Conservation (phyloP, 1,139 yeast genomes). For the Pneumocystis canis region DNA sequence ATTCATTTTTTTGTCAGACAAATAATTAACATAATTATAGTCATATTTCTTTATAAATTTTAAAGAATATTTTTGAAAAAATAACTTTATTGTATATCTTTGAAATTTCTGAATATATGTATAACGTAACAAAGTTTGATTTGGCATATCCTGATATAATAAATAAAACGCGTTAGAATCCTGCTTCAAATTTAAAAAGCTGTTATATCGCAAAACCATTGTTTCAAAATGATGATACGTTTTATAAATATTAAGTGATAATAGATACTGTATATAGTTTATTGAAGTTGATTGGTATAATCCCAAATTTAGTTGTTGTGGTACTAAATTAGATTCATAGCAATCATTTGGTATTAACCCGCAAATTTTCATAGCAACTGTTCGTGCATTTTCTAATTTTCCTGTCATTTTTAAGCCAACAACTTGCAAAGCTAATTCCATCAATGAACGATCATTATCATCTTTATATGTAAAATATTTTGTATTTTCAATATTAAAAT, state of each 20-base stretch:
- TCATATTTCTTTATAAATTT: not conserved
- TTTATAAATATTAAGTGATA: not conserved
- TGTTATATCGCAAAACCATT: not conserved
- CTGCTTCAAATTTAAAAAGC: not conserved
- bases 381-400: constrained; percentile 67
- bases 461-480: constrained; percentile 76
- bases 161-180: not conserved
- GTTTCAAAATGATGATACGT: not conserved
- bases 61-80: not conserved
- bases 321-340: not conserved
- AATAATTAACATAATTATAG: not conserved
- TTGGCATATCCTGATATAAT: not conserved
- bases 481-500: constrained; percentile 13
- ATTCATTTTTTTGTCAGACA: not conserved
- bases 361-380: not conserved
- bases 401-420: constrained; percentile 94
- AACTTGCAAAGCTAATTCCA: constrained; percentile 82
- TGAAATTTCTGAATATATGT: not conserved
- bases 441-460: constrained; percentile 82
- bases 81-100: not conserved
- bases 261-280: not conserved
- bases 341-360: not conserved
- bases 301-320: not conserved
- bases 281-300: not conserved
- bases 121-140: not conserved